Base-by-base conservation (phyloP, 169 alveolate genomes). In the Theileria annulata region DNA sequence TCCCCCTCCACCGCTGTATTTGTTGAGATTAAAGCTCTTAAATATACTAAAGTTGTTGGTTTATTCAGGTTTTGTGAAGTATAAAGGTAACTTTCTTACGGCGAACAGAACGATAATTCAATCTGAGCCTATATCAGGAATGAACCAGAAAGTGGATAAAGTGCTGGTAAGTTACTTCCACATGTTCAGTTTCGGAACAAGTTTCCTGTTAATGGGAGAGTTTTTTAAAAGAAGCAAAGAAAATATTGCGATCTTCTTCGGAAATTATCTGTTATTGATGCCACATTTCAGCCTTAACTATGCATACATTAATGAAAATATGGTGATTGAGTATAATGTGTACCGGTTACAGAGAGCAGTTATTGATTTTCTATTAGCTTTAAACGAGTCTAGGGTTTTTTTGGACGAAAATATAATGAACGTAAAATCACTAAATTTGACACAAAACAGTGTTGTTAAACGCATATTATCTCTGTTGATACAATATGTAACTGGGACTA, bases 1-100 rank as follows among this genome's bases (percentile, higher is more conserved):
- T 25, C 87, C 88, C 10, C 85, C 85, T 1, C 88, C 88, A 25
- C 88, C 85, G 13, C 49, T 82, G 2, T 75, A 82, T 30, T 0
- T 35, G 49, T 69, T 82, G 79, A 77, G 88, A 21, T 12, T 73
- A 13, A 56, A 58, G 42, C 27, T 75, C 3, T 28, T 82, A 51
- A 56, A 67, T 1, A 28, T 82, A 25, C 47, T 82, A 21, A 48
- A 72, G 59, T 10, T 19, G 30, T 9, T 48, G 58, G 31, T 23
- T 9, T 13, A 23, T 62, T 2, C 62, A 54, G 75, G 31, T 15
- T 27, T 68, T 56, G 56, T 31, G 17, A 42, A 59, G 49, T 15
- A 28, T 30, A 75, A 74, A 17, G 74, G 76, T 27, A 72, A 59
- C 58, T 12, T 54, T 19, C 27, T 25, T 4, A 54, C 56, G 0